Conservation (phyloP, 2,329 filamentous ascomycete genomes). For the Microsporum canis region DNA sequence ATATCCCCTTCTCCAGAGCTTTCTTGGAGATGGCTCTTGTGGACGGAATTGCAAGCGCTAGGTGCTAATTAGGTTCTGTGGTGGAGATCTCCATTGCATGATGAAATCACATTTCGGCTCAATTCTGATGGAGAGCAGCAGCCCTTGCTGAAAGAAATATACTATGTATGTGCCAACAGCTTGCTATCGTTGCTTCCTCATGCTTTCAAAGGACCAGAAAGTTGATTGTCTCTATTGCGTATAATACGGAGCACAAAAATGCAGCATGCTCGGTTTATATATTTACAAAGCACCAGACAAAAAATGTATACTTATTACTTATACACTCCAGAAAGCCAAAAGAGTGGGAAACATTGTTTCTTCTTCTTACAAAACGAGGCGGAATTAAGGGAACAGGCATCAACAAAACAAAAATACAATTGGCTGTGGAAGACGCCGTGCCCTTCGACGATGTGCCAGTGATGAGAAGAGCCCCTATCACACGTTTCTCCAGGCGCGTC, state of each 20-base stretch:
- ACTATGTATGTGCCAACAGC: neutral
- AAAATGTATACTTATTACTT: neutral
- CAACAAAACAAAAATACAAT: neutral
- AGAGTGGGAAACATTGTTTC: too few species aligned
- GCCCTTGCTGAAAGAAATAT: neutral
- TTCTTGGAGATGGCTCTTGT: neutral
- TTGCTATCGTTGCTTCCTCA: neutral
- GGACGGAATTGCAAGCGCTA: neutral
- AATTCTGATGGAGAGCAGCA: neutral
- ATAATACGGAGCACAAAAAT: neutral
- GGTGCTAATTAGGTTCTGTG: neutral
- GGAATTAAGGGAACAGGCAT: neutral
- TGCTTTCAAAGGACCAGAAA: neutral
- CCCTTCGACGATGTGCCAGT: neutral
- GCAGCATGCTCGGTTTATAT: neutral
- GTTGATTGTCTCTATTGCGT: too few species aligned
- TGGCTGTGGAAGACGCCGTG: neutral
- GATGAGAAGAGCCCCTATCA: neutral
- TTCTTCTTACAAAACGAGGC: neutral
- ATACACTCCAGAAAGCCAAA: too few species aligned
- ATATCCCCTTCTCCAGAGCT: neutral
- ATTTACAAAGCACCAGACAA: neutral
- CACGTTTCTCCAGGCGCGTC: neutral
- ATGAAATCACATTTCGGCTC: neutral
- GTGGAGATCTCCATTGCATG: slow-evolving; percentile 5